These are phyloP conservation scores for Nicotiana paniculata DNA, from an alignment of 257 asterid species.

Conservation along the genomic window DNA sequence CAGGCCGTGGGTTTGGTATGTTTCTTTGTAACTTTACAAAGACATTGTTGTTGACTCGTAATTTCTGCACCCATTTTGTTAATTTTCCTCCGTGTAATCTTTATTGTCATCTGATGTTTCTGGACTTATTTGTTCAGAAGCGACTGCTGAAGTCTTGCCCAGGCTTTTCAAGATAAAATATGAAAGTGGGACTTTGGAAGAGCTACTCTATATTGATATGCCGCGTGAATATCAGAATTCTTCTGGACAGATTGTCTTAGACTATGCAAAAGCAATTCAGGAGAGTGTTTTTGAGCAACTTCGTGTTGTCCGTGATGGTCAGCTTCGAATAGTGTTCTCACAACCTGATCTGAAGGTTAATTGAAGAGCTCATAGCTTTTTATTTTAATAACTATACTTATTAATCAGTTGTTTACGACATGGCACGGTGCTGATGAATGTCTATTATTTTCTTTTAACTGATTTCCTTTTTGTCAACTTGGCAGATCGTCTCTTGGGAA, in stretches of 20 bases:
- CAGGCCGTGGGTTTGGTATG: constrained; percentile 98
- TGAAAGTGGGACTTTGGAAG: constrained; percentile 95
- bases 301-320: constrained; percentile 98
- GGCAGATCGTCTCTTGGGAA: constrained; percentile 95
- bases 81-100: neutral
- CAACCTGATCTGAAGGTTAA: constrained; percentile 80
- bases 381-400: neutral
- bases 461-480: neutral
- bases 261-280: constrained; percentile 92
- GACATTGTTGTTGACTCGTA: neutral
- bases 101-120: constrained; percentile 14
- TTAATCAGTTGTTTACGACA: neutral
- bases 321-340: constrained; percentile 86
- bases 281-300: constrained; percentile 95
- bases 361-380: neutral
- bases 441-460: constrained; percentile 10
- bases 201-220: constrained; percentile 90
- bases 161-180: constrained; percentile 81
- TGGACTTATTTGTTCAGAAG: constrained; percentile 54
- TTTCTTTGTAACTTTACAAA: neutral
- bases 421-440: neutral
- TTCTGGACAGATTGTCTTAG: constrained; percentile 88
- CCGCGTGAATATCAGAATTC: constrained; percentile 88
- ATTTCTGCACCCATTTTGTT: neutral
- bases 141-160: constrained; percentile 89